A percentile compares a stretch with the other conserved stretches of the same genome.
Conservation (phyloP, 2,329 filamentous ascomycete species). For the Monilinia laxa region DNA sequence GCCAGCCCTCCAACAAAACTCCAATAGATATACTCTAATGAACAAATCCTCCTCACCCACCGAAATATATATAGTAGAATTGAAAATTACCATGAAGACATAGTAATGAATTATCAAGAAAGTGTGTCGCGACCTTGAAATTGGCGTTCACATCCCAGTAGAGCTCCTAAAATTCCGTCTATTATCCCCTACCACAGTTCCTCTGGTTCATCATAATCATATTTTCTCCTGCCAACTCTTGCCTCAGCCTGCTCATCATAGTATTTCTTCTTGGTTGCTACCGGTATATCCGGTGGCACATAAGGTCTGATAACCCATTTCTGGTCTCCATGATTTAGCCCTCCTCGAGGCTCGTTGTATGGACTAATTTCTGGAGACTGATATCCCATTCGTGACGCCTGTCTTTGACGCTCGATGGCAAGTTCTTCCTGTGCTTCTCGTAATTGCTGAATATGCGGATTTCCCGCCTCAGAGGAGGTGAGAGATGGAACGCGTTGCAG, state of each 20-base stretch:
- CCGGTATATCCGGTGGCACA: conserved; percentile 2
- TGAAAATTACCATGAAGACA: background rate
- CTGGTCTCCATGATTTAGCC: background rate
- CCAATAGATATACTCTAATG: background rate
- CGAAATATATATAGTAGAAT: conserved; percentile 4
- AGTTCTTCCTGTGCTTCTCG: conserved; percentile 16
- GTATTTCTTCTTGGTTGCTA: conserved; percentile 3
- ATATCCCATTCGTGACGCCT: background rate
- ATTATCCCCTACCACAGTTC: conserved; percentile 18
- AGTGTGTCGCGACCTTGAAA: background rate
- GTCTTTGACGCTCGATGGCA: conserved; percentile 9
- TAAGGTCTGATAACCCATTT: conserved; percentile 21
- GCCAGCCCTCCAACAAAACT: background rate
- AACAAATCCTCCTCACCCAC: background rate
- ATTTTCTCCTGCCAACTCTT: conserved; percentile 2
- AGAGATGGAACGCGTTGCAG: conserved; percentile 4
- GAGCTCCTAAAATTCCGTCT: background rate
- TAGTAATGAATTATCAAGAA: background rate
- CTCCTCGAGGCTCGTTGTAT: background rate
- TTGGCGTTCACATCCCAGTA: background rate
- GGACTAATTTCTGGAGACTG: conserved; percentile 11
- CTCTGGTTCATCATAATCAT: conserved; percentile 14
- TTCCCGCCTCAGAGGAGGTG: conserved; percentile 7
- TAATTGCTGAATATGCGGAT: conserved; percentile 11
- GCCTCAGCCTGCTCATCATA: background rate